These are phyloP conservation scores for Penicillium odoratum DNA, from an alignment of 495 filamentous ascomycete genomes.

Conservation along the genomic window DNA sequence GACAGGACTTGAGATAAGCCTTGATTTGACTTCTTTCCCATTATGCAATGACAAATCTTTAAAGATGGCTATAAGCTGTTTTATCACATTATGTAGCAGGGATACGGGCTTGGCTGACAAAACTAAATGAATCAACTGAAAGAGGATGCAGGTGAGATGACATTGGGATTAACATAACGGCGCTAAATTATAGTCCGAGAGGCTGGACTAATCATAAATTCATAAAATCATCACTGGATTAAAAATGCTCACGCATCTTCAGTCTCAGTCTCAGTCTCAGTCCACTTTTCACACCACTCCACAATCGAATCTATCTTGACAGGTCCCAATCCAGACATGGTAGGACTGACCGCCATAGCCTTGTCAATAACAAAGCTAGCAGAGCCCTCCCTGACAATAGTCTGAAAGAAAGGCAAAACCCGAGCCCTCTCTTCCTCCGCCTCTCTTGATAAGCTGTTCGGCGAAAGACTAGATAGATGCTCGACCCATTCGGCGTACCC, in stretches of 20 bases:
- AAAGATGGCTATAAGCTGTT: too few species aligned
- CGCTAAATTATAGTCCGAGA: too few species aligned
- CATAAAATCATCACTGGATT: background rate
- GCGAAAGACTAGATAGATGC: constrained; percentile 8
- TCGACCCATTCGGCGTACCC: constrained; percentile 19
- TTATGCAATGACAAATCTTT: background rate
- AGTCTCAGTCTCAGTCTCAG: constrained; percentile 20
- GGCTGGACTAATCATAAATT: background rate
- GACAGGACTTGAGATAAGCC: too few species aligned
- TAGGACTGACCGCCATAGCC: constrained; percentile 11
- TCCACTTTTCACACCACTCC: constrained; percentile 15
- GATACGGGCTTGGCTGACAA: too few species aligned
- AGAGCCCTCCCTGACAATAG: constrained; percentile 6
- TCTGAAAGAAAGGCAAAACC: constrained; percentile 22
- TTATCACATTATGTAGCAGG: too few species aligned
- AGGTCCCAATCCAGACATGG: constrained; percentile 16
- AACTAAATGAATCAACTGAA: too few species aligned
- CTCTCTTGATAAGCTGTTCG: constrained; percentile 16
- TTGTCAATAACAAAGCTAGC: constrained; percentile 9
- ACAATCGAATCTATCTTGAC: constrained; percentile 9
- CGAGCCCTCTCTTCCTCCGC: constrained; percentile 19
- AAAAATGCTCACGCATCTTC: background rate
- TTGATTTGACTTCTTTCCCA: background rate
- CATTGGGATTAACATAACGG: too few species aligned
- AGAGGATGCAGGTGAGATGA: too few species aligned